Evolutionary conservation across 108 stramenopile genomes (phyloP).

Genomic region (Cyclotella sp.): DNA sequence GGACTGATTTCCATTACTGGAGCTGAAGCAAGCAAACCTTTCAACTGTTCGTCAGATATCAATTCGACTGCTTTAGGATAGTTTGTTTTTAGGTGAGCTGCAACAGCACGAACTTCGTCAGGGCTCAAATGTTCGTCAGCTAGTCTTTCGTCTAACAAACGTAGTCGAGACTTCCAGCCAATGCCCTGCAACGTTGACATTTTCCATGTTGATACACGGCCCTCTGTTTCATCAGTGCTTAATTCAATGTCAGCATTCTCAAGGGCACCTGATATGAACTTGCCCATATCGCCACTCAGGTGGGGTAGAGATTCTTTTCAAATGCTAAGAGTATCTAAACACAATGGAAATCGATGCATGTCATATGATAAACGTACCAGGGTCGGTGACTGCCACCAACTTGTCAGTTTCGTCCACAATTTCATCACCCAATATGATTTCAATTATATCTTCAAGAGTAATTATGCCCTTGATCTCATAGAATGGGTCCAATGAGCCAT

Average conservation of each 20-base stretch:
- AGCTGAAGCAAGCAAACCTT: slow-evolving; percentile 64
- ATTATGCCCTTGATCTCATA: slow-evolving; percentile 97
- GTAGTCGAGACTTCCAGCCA: slow-evolving; percentile 73
- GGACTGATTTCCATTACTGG: slow-evolving; percentile 64
- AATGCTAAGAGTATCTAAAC: background rate
- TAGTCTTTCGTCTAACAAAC: slow-evolving; percentile 84
- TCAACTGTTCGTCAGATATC: slow-evolving; percentile 72
- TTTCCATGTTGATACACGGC: slow-evolving; percentile 6
- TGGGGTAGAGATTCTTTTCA: slow-evolving; percentile 50
- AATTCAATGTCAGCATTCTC: background rate
- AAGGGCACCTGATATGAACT: too few relatives aligned
- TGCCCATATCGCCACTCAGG: slow-evolving; percentile 47
- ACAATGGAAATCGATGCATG: background rate
- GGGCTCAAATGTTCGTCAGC: slow-evolving; percentile 73
- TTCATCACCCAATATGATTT: slow-evolving; percentile 94
- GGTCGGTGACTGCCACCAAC: slow-evolving; percentile 71
- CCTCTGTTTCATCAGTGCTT: background rate
- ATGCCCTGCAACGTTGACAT: slow-evolving; percentile 14
- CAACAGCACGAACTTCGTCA: slow-evolving; percentile 82
- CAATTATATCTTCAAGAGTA: slow-evolving; percentile 97
- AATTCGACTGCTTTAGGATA: slow-evolving; percentile 64
- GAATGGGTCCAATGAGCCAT: slow-evolving; percentile 80
- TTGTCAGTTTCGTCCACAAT: slow-evolving; percentile 99
- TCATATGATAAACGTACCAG: slow-evolving; percentile 7
- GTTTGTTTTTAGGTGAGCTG: slow-evolving; percentile 83